phyloP scores from a whole-genome alignment of 2,329 filamentous ascomycete genomes.

The Penicillium corylophilum region DNA sequence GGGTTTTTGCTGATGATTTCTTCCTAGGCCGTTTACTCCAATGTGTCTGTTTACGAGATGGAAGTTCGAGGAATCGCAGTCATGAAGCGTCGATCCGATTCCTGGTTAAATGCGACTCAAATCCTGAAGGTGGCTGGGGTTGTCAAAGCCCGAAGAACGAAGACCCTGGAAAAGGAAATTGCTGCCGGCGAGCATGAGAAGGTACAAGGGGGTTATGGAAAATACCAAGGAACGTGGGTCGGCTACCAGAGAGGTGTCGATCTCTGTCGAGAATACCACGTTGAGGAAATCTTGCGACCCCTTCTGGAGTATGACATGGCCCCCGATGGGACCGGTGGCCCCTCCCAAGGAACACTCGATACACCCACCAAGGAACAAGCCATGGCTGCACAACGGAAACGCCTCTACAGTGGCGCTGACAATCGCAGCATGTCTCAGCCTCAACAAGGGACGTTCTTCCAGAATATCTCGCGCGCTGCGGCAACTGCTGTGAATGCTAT shows the following conservation, averaged over 20 bases:
- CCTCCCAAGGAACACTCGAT: conserved; percentile 74
- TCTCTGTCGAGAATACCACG: conserved; percentile 75
- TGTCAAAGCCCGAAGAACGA: conserved; percentile 95
- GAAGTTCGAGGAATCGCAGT: conserved; percentile 90
- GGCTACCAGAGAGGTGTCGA: conserved; percentile 88
- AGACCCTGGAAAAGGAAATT: conserved; percentile 97
- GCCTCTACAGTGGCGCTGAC: conserved; percentile 80
- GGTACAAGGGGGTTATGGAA: conserved; percentile 96
- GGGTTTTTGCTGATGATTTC: conserved; percentile 13
- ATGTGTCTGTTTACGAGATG: conserved; percentile 97
- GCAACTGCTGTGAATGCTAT: conserved; percentile 93
- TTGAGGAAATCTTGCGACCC: conserved; percentile 49
- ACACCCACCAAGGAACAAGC: conserved; percentile 98
- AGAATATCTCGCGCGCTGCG: conserved; percentile 90
- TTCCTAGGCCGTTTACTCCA: conserved; percentile 79
- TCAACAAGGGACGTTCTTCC: conserved; percentile 86
- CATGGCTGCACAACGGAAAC: conserved; percentile 91
- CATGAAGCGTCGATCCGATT: conserved; percentile 92
- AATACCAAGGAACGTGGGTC: conserved; percentile 99
- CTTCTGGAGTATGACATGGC: conserved; percentile 52
- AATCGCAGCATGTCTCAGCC: conserved; percentile 61
- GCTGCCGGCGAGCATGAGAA: conserved; percentile 96
- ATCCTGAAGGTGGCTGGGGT: conserved; percentile 97
- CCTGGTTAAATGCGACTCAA: conserved; percentile 97
- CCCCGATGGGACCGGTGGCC: conserved; percentile 59